phyloP scores from a whole-genome alignment of 768 basidiomycete genomes.

The Tephrocybe sp. region DNA sequence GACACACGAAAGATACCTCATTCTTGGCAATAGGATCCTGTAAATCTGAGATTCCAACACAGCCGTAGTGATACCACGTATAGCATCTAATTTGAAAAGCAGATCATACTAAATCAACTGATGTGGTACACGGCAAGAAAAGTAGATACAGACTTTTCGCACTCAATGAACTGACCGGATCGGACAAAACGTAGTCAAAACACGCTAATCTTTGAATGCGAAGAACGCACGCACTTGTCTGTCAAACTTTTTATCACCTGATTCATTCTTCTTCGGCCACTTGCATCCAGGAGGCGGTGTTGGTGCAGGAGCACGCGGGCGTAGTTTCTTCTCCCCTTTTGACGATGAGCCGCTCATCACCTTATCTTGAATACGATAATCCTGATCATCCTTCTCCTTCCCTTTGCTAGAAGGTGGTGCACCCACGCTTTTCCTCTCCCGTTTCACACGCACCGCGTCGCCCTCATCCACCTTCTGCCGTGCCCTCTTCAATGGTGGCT shows the following conservation, averaged over 20 bases:
- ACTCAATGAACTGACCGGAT: constrained; percentile 11
- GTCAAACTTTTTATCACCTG: constrained; percentile 25
- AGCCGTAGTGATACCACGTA: constrained; percentile 52
- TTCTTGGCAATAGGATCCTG: constrained; percentile 35
- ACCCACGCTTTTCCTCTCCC: not conserved
- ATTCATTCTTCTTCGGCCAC: constrained; percentile 26
- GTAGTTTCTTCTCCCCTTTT: constrained; percentile 10
- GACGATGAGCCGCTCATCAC: constrained; percentile 7
- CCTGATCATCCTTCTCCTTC: constrained; percentile 4
- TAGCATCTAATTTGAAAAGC: constrained; percentile 29
- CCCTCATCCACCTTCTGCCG: constrained; percentile 10
- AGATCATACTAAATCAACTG: not conserved
- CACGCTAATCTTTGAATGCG: constrained; percentile 24
- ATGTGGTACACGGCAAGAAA: not conserved
- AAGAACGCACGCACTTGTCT: constrained; percentile 1
- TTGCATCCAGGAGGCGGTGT: constrained; percentile 4
- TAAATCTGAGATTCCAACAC: constrained; percentile 35
- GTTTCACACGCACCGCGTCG: not conserved
- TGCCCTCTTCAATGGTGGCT: constrained; percentile 32
- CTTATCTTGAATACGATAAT: constrained; percentile 6
- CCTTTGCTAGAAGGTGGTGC: constrained; percentile 11
- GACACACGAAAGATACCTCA: constrained; percentile 36
- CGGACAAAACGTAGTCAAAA: constrained; percentile 6
- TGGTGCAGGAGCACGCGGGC: not conserved
- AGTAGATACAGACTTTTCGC: constrained; percentile 13